These are phyloP conservation scores for Nephelium lappaceum DNA, from an alignment of 345 rosid species.

Conservation along the genomic window DNA sequence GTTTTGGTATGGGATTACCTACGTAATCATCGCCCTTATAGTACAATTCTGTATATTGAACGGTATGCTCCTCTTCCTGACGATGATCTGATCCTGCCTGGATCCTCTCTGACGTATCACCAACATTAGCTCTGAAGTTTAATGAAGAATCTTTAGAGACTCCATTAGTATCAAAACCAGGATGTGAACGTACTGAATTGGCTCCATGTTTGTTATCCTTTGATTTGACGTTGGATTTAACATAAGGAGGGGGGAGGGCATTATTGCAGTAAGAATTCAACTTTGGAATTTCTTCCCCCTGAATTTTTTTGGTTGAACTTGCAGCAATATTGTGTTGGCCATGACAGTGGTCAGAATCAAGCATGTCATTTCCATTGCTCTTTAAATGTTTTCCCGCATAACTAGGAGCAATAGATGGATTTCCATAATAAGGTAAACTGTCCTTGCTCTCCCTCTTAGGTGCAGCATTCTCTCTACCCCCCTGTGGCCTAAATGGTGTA, in stretches of 20 bases:
- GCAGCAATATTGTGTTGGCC: constrained; percentile 30
- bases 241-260: constrained; percentile 76
- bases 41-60: constrained; percentile 23
- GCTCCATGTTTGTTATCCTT: constrained; percentile 41
- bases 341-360: constrained; percentile 30
- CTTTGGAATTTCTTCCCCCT: constrained; percentile 45
- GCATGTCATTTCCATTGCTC: constrained; percentile 30
- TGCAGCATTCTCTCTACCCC: constrained; percentile 42
- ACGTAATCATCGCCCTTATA: constrained; percentile 27
- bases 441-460: constrained; percentile 36
- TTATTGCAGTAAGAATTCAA: constrained; percentile 41
- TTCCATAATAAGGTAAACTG: constrained; percentile 20
- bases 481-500: constrained; percentile 35
- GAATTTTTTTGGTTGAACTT: constrained; percentile 32
- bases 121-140: constrained; percentile 23
- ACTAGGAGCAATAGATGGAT: constrained; percentile 31
- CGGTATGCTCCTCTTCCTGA: constrained; percentile 34
- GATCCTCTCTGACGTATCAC: constrained; percentile 30
- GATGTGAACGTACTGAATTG: constrained; percentile 29
- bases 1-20: constrained; percentile 49
- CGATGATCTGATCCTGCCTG: constrained; percentile 30
- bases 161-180: constrained; percentile 34
- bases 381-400: constrained; percentile 27
- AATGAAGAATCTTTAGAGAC: constrained; percentile 38
- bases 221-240: constrained; percentile 47